phyloP scores from a whole-genome alignment of 2,329 filamentous ascomycete species.

The Zymoseptoria brevis region DNA sequence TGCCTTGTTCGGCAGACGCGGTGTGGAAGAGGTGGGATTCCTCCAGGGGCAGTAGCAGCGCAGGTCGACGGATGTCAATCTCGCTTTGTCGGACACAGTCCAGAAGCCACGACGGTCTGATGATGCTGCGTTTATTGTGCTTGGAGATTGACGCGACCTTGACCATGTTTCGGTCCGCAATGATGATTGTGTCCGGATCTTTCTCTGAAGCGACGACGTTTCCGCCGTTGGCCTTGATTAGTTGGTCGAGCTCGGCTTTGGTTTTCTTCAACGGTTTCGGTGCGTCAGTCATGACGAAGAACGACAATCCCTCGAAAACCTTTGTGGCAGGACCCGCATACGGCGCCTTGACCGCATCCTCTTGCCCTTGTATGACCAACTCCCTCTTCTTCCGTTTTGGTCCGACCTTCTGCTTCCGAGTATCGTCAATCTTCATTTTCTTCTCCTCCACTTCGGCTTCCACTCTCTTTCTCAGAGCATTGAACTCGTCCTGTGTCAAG shows the following conservation, averaged over 20 bases:
- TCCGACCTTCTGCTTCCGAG: constrained; percentile 50
- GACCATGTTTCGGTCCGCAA: constrained; percentile 72
- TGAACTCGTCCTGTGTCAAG: constrained; percentile 69
- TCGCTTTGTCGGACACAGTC: constrained; percentile 65
- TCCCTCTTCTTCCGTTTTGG: constrained; percentile 56
- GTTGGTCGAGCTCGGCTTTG: constrained; percentile 69
- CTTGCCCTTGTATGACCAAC: constrained; percentile 66
- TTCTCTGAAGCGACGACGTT: constrained; percentile 66
- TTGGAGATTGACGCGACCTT: constrained; percentile 80
- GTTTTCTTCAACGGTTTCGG: constrained; percentile 60
- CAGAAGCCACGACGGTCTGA: constrained; percentile 73
- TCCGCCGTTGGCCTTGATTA: constrained; percentile 79
- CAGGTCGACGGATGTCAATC: constrained; percentile 44
- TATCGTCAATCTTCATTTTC: constrained; percentile 62
- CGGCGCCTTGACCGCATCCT: constrained; percentile 40
- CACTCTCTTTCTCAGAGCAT: constrained; percentile 58
- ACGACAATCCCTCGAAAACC: constrained; percentile 67
- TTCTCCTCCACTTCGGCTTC: constrained; percentile 67
- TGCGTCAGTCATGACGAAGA: constrained; percentile 74
- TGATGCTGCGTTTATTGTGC: constrained; percentile 59
- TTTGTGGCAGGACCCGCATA: constrained; percentile 53
- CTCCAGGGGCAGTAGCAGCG: constrained; percentile 58
- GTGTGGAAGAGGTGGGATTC: constrained; percentile 65
- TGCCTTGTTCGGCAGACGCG: constrained; percentile 46
- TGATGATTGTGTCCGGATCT: constrained; percentile 57